phyloP scores from a whole-genome alignment of 495 filamentous ascomycete species.

The Clavariopsis aquatica region DNA sequence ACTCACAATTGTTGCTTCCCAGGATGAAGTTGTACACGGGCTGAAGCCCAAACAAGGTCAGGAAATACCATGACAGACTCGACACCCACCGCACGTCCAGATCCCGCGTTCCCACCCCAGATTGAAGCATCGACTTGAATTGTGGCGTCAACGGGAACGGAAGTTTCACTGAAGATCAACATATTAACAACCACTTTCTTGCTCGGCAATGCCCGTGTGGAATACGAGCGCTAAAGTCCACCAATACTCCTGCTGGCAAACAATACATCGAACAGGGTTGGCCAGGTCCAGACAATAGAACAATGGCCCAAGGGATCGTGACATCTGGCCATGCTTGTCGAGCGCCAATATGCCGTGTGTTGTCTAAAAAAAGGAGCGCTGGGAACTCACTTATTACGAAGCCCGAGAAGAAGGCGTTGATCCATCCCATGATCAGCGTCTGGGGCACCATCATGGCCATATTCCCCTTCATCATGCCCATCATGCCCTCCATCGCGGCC shows the following conservation, averaged over 20 bases:
- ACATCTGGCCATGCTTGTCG: background rate
- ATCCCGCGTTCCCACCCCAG: conserved; percentile 90
- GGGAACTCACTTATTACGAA: conserved; percentile 84
- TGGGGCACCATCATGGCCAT: conserved; percentile 99
- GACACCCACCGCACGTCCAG: conserved; percentile 98
- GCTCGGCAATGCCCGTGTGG: background rate
- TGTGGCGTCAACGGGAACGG: conserved; percentile 96
- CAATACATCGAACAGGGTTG: background rate
- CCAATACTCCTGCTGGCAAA: conserved; percentile 1
- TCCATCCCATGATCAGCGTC: conserved; percentile 99
- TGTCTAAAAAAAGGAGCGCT: background rate
- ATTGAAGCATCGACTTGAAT: conserved; percentile 99
- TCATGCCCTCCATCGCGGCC: conserved; percentile 98
- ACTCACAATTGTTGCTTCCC: conserved; percentile 89
- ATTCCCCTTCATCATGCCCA: conserved; percentile 99
- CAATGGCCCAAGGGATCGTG: no score
- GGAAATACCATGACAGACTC: conserved; percentile 96
- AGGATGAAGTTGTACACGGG: conserved; percentile 97
- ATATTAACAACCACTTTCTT: conserved; percentile 21
- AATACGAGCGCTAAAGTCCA: background rate
- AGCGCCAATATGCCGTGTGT: background rate
- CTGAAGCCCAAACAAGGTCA: conserved; percentile 94
- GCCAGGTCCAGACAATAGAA: background rate
- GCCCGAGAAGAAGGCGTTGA: conserved; percentile 97
- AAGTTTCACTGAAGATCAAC: conserved; percentile 73